Percentiles rank a stretch among this genome's conserved stretches.
Conservation (phyloP, 2,329 filamentous ascomycete species). For the Fusarium acutatum region DNA sequence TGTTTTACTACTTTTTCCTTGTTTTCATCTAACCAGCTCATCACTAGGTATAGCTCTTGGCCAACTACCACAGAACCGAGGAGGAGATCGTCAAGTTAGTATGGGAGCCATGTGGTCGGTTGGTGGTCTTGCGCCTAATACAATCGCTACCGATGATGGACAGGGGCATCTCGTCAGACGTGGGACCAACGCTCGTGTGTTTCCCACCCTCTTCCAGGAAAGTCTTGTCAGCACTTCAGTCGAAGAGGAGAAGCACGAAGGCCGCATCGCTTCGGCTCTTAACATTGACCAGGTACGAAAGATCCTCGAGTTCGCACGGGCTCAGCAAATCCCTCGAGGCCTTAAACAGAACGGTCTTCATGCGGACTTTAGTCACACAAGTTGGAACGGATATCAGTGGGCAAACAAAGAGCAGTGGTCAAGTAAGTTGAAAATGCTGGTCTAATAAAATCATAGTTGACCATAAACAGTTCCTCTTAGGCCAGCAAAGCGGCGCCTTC, state of each 20-base stretch:
- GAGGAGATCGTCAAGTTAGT: conserved; percentile 62
- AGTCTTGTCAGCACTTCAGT: conserved; percentile 58
- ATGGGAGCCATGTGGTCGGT: conserved; percentile 79
- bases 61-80: conserved; percentile 35
- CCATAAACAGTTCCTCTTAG: conserved; percentile 21
- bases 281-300: conserved; percentile 76
- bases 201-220: conserved; percentile 59
- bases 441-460: background rate
- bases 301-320: conserved; percentile 65
- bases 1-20: background rate
- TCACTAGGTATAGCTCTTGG: conserved; percentile 40
- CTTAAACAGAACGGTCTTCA: background rate
- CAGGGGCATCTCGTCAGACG: conserved; percentile 71
- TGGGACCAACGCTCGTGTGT: conserved; percentile 76
- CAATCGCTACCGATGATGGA: conserved; percentile 66
- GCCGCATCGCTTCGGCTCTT: conserved; percentile 80
- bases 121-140: conserved; percentile 71
- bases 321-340: conserved; percentile 2
- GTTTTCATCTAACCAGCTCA: background rate
- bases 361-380: conserved; percentile 25
- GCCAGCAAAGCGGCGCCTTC: conserved; percentile 46
- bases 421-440: conserved; percentile 1
- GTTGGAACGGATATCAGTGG: conserved; percentile 42
- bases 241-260: conserved; percentile 74
- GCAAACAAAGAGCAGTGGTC: conserved; percentile 17